phyloP scores from a whole-genome alignment of 2,329 filamentous ascomycete genomes.

The Neofusicoccum sp. region DNA sequence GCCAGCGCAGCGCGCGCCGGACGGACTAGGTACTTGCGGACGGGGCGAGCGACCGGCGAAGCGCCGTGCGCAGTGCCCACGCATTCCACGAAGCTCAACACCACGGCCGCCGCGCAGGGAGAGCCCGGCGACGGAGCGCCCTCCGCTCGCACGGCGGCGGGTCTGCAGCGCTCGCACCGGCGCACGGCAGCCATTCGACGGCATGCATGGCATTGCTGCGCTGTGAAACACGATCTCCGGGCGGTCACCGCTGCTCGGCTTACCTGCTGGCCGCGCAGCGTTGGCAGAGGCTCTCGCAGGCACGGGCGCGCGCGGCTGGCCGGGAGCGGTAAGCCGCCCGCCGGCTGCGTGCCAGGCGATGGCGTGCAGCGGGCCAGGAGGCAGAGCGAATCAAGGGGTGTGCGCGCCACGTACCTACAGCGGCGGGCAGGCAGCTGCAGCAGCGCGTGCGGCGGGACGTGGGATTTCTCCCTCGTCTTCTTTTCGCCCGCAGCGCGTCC shows the following conservation, averaged over 20 bases:
- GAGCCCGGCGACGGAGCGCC: neutral
- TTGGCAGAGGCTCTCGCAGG: neutral
- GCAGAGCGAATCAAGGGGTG: conserved; percentile 6
- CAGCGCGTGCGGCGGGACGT: too few relatives aligned
- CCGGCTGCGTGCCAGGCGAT: neutral
- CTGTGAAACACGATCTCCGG: neutral
- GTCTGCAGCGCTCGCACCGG: too few relatives aligned
- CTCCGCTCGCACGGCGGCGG: neutral
- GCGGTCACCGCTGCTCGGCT: neutral
- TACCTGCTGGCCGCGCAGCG: conserved; percentile 1
- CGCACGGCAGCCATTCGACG: neutral
- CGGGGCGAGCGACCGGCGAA: neutral
- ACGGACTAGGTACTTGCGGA: too few relatives aligned
- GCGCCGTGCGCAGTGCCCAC: neutral
- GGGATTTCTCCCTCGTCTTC: too few relatives aligned
- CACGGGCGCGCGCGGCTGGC: neutral
- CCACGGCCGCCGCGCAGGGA: neutral
- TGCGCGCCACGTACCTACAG: too few relatives aligned
- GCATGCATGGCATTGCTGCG: neutral
- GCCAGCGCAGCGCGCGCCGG: too few relatives aligned
- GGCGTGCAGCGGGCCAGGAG: conserved; percentile 1
- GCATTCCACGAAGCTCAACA: neutral
- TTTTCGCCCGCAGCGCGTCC: too few relatives aligned
- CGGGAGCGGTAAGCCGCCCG: conserved; percentile 8
- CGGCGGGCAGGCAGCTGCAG: neutral